Conservation (phyloP, 108 stramenopile genomes). For the Stephanodiscus minutulus region DNA sequence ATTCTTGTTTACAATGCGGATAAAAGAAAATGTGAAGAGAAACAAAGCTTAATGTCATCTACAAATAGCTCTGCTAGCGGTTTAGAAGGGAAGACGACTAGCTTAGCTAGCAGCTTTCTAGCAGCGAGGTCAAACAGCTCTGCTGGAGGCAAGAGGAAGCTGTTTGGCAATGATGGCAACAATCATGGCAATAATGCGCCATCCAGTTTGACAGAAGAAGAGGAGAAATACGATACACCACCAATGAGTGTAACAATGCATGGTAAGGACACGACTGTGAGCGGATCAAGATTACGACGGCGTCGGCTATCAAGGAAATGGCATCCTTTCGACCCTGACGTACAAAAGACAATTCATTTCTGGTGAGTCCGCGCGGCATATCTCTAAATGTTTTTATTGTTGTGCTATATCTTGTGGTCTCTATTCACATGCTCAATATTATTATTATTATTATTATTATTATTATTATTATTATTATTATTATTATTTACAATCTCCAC, state of each 20-base stretch:
- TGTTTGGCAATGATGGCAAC: not conserved
- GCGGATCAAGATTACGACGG: not conserved
- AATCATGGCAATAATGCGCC: not conserved
- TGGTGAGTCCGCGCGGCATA: conserved; percentile 5
- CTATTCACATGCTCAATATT: not conserved
- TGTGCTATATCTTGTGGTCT: conserved; percentile 53
- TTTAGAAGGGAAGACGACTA: not conserved
- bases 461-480: too few species aligned
- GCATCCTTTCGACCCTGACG: conserved; percentile 49
- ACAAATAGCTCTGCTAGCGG: conserved; percentile 13
- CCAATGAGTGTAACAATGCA: conserved; percentile 10
- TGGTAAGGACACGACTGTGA: not conserved
- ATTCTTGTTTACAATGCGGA: conserved; percentile 21
- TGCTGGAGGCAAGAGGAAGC: conserved; percentile 7
- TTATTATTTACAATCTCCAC: not conserved
- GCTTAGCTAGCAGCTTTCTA: conserved; percentile 15
- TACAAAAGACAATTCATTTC: conserved; percentile 47
- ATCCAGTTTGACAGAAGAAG: not conserved
- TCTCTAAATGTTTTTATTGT: conserved; percentile 10
- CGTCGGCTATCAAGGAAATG: conserved; percentile 37
- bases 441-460: conserved; percentile 14
- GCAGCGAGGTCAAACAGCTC: conserved; percentile 2
- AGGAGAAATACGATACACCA: not conserved
- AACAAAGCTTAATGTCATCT: conserved; percentile 2
- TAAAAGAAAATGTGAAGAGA: conserved; percentile 33